Percentiles rank a stretch among this genome's conserved stretches.
phyloP scores from a whole-genome alignment of 192 early-diverging fungal genomes.

The Helicostylum pulchrum region DNA sequence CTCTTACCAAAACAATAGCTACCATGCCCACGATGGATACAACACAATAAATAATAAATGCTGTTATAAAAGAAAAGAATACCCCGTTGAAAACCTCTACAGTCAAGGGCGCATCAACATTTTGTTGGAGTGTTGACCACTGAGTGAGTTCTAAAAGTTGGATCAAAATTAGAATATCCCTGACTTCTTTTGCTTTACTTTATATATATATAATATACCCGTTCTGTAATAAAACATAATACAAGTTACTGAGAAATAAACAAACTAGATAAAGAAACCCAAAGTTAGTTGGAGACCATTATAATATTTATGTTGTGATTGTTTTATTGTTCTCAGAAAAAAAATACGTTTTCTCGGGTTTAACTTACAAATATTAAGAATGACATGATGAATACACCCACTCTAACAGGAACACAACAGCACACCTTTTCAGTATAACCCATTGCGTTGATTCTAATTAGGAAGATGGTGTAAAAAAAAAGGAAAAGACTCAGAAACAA shows the following conservation, averaged over 20 bases:
- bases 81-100: slow-evolving; percentile 10
- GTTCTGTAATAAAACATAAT: slow-evolving; percentile 2
- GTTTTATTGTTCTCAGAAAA: neutral
- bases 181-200: neutral
- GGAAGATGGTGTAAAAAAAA: too few relatives aligned
- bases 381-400: slow-evolving; percentile 19
- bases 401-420: slow-evolving; percentile 19
- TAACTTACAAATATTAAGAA: slow-evolving; percentile 17
- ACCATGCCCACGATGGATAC: slow-evolving; percentile 10
- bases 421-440: slow-evolving; percentile 9
- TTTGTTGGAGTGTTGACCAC: slow-evolving; percentile 9
- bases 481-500: too few relatives aligned
- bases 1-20: slow-evolving; percentile 14
- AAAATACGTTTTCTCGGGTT: neutral
- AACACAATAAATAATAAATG: slow-evolving; percentile 8
- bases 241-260: neutral
- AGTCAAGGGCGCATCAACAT: slow-evolving; percentile 12
- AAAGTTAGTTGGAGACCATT: neutral
- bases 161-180: neutral
- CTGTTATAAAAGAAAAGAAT: slow-evolving; percentile 8
- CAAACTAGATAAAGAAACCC: neutral
- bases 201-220: neutral
- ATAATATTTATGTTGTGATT: too few relatives aligned
- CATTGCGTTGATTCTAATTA: too few relatives aligned
- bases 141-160: slow-evolving; percentile 5